Percentiles rank a stretch among this genome's conserved stretches.
Conservation (phyloP, 345 rosid species). For the Corchorus capsularis region DNA sequence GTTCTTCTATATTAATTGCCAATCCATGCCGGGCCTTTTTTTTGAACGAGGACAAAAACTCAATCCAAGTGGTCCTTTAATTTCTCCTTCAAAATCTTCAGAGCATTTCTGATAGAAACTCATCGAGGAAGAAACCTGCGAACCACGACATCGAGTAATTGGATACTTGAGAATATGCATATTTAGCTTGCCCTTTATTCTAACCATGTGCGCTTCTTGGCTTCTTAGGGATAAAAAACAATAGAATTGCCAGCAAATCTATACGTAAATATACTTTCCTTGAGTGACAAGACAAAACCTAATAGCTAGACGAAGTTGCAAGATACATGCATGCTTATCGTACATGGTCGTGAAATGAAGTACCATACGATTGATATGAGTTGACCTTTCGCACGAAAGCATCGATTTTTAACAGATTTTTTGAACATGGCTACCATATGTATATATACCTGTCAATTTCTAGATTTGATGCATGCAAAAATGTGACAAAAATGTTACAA, state of each 20-base stretch:
- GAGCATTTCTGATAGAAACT: background rate
- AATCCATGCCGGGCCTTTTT: no score
- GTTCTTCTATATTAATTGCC: background rate
- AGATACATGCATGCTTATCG: background rate
- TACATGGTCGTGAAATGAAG: background rate
- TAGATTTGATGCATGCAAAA: background rate
- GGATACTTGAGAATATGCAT: background rate
- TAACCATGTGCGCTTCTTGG: conserved; percentile 13
- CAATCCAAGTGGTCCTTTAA: conserved; percentile 4
- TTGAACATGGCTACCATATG: background rate
- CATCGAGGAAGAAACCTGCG: background rate
- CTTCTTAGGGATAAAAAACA: background rate
- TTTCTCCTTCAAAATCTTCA: background rate
- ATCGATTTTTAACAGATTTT: background rate
- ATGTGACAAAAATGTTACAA: background rate
- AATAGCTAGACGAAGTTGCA: background rate
- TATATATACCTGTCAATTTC: background rate
- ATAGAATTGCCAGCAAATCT: background rate
- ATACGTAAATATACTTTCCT: background rate
- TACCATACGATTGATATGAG: background rate
- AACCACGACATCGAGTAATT: background rate
- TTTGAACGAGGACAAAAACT: background rate
- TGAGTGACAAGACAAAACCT: conserved; percentile 1
- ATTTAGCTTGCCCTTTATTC: background rate
- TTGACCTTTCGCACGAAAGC: background rate